These are phyloP conservation scores for Isoetes taiwanensis DNA, from an alignment of 75 land plant species.

Conservation along the genomic window DNA sequence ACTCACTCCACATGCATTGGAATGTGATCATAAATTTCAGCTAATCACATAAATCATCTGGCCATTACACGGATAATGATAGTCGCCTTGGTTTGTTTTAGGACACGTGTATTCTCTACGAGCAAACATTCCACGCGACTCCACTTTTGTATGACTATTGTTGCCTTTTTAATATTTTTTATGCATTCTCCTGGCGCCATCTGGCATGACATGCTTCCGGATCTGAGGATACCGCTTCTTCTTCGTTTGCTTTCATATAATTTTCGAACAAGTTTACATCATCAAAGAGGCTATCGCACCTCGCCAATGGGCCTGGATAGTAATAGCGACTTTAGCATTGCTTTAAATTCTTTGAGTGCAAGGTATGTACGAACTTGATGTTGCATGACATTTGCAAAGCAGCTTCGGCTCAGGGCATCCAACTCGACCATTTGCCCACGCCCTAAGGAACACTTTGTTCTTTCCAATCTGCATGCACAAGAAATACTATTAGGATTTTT, in stretches of 20 bases:
- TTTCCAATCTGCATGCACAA: constrained; percentile 48
- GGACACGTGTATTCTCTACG: constrained; percentile 62
- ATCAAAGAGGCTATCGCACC: constrained; percentile 22
- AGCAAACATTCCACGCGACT: constrained; percentile 78
- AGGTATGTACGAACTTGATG: constrained; percentile 74
- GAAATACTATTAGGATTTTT: background rate
- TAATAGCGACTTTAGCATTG: constrained; percentile 46
- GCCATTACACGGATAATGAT: constrained; percentile 64
- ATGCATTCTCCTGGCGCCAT: constrained; percentile 50
- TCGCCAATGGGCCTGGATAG: constrained; percentile 55
- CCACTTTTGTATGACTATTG: constrained; percentile 62
- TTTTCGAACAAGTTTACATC: constrained; percentile 53
- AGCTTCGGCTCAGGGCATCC: constrained; percentile 58
- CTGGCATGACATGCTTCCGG: constrained; percentile 62
- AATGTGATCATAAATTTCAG: background rate
- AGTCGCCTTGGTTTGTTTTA: constrained; percentile 75
- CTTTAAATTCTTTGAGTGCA: constrained; percentile 42
- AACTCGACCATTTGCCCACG: constrained; percentile 87
- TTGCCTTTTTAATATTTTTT: constrained; percentile 36
- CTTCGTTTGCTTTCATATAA: constrained; percentile 49
- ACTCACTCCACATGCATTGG: too few species aligned
- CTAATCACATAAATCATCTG: too few species aligned
- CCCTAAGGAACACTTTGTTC: constrained; percentile 77
- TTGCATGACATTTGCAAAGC: constrained; percentile 66
- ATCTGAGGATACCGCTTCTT: constrained; percentile 66